phyloP scores from a whole-genome alignment of 371 early-diverging fungal species.

The Batkoa obscura region DNA sequence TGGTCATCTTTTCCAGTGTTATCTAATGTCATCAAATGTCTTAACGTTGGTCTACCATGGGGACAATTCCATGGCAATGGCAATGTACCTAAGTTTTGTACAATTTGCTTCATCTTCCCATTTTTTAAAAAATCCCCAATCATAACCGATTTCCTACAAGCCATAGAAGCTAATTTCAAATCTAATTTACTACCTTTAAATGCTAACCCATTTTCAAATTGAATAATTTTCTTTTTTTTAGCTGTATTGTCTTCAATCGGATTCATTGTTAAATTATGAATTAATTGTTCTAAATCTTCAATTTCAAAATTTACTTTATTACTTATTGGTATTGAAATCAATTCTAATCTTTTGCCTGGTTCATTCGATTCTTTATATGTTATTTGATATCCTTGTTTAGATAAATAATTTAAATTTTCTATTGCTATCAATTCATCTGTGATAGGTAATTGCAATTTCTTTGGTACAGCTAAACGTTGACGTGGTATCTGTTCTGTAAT shows the following conservation, averaged over 20 bases:
- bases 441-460: slow-evolving; percentile 42
- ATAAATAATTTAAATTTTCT: slow-evolving; percentile 47
- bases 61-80: slow-evolving; percentile 67
- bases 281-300: slow-evolving; percentile 14
- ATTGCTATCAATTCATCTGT: slow-evolving; percentile 62
- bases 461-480: slow-evolving; percentile 15
- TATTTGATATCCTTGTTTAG: slow-evolving; percentile 62
- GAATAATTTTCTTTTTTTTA: no score
- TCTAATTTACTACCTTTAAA: slow-evolving; percentile 27
- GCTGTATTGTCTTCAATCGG: slow-evolving; percentile 4
- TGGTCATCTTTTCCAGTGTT: no score
- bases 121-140: slow-evolving; percentile 57
- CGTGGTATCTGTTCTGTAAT: slow-evolving; percentile 9
- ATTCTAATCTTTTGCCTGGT: slow-evolving; percentile 36
- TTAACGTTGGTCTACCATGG: slow-evolving; percentile 94
- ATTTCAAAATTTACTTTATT: slow-evolving; percentile 37
- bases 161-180: slow-evolving; percentile 50
- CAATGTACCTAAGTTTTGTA: slow-evolving; percentile 67
- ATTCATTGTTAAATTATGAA: slow-evolving; percentile 5
- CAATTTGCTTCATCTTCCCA: slow-evolving; percentile 54
- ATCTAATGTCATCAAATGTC: slow-evolving; percentile 40
- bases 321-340: slow-evolving; percentile 44
- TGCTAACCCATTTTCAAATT: slow-evolving; percentile 10
- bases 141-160: slow-evolving; percentile 57
- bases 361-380: slow-evolving; percentile 25